A percentile compares a stretch with the other conserved stretches of the same genome.
These are phyloP conservation scores for Telfairia occidentalis DNA, from an alignment of 331 rosid species.

Conservation along the genomic window DNA sequence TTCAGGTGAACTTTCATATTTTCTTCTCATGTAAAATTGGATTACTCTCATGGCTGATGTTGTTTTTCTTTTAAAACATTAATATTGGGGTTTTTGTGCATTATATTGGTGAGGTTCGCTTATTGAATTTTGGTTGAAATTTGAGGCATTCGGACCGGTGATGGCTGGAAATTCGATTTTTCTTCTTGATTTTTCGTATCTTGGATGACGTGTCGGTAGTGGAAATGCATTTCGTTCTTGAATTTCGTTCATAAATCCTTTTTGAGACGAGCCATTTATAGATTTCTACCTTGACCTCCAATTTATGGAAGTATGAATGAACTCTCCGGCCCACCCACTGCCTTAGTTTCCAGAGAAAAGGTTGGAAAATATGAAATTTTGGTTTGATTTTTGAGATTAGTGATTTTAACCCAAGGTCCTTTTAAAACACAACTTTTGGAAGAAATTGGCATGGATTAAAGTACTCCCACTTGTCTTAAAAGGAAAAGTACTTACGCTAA, in stretches of 20 bases:
- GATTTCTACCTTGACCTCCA: background rate
- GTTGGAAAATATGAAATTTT: background rate
- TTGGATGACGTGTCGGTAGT: background rate
- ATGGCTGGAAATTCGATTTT: background rate
- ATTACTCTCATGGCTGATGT: background rate
- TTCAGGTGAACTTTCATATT: constrained; percentile 5
- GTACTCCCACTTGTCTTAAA: no score
- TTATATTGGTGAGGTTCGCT: background rate
- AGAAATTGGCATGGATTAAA: no score
- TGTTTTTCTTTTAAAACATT: background rate
- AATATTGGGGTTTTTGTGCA: background rate
- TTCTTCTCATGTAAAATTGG: background rate
- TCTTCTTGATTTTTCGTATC: background rate
- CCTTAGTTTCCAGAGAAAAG: background rate
- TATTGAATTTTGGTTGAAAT: background rate
- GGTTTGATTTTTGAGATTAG: background rate
- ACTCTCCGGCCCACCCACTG: background rate
- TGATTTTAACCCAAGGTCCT: background rate
- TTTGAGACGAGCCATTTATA: background rate
- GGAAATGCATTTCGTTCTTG: background rate
- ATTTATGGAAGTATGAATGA: background rate
- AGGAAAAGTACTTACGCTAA: no score
- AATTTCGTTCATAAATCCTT: background rate
- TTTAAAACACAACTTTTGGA: background rate
- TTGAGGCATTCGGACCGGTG: background rate